Evolutionary conservation across 1,284 basidiomycete species (phyloP).

Genomic region (Tausonia pullulans): DNA sequence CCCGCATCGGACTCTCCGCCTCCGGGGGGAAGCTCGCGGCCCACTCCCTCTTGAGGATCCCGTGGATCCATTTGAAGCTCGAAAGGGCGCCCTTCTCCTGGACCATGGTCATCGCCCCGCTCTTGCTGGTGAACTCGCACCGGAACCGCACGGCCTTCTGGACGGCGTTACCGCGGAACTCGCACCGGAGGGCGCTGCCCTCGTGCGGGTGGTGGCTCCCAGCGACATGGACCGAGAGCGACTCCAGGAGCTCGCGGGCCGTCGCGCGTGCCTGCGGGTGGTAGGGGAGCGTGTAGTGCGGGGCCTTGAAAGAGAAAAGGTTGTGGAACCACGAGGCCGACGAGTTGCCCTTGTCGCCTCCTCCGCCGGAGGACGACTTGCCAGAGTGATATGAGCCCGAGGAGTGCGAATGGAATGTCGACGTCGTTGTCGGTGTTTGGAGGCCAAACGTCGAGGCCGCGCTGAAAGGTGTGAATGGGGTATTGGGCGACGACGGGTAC

Average conservation of each 20-base stretch:
- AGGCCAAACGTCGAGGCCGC: too few relatives aligned
- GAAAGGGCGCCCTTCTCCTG: conserved; percentile 81
- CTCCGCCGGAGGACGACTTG: too few relatives aligned
- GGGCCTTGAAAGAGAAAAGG: conserved; percentile 75
- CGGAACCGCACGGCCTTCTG: conserved; percentile 58
- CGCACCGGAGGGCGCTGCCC: conserved; percentile 4
- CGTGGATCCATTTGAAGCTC: conserved; percentile 64
- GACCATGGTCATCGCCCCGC: conserved; percentile 50
- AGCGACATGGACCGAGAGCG: conserved; percentile 53
- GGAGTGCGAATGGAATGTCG: too few relatives aligned
- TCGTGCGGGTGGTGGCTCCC: conserved; percentile 35
- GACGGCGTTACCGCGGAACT: conserved; percentile 30
- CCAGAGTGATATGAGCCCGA: too few relatives aligned
- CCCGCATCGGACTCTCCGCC: conserved; percentile 13
- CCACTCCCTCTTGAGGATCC: conserved; percentile 63
- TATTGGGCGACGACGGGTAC: too few relatives aligned
- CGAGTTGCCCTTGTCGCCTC: not conserved
- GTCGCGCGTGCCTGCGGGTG: conserved; percentile 49
- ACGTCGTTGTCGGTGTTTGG: too few relatives aligned
- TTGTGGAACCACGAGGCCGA: conserved; percentile 65
- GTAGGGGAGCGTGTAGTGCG: conserved; percentile 40
- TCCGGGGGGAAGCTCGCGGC: conserved; percentile 22
- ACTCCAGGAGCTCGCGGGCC: conserved; percentile 56
- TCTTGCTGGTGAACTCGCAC: conserved; percentile 48
- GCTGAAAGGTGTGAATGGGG: too few relatives aligned